Evolutionary conservation across 441 rosid species (phyloP), one percentile per base, ranked within the genome.

Genomic region (Pelargonium australe): DNA sequence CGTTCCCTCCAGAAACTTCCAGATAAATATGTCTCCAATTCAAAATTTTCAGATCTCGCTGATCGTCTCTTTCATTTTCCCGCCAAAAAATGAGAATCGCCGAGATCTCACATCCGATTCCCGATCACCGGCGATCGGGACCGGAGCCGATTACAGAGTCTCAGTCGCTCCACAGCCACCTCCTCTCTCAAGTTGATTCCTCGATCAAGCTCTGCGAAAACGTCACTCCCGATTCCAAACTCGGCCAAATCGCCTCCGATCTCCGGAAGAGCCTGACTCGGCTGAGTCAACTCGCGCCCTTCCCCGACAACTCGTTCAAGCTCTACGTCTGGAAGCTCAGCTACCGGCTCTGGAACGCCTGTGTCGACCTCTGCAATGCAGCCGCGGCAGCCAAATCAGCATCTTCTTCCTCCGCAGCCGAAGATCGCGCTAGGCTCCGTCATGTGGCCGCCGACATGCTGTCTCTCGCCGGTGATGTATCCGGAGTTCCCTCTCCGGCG

Each of bases 291-390:
- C 83, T 84, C 73, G 76, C 77, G 28, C 93, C 96, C 6, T 81
- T 89, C 72, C 81, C 89, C 11, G 63, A 45, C 58, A 87, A 83
- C 71, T 86, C 91, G 37, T 68, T 86, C 76, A 89, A 86, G 67
- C 96, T 95, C 73, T 78, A 82, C 31, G 47, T 90, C 55, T 94
- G 97, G 96, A 94, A 94, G 78, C 92, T 88, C 78, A 84, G 96
- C 74, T 91, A 86, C 75, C 90, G 96, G 66, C 91, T 95, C 68
- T 95, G 99, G 96, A 95, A 91, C 75, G 83, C 99, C 67, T 95
- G 96, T 71, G 96, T 95, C 63, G 96, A 91, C 79, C 86, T 83
- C 69, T 83, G 92, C 73, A 94, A 94, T 63, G 76, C 86, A 58
- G 82, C 83, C n/a, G 28, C 83, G 68, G 58, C 83, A 67, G 58